Base-by-base conservation (phyloP, 768 basidiomycete genomes). In the Agrocybe chaxingu region DNA sequence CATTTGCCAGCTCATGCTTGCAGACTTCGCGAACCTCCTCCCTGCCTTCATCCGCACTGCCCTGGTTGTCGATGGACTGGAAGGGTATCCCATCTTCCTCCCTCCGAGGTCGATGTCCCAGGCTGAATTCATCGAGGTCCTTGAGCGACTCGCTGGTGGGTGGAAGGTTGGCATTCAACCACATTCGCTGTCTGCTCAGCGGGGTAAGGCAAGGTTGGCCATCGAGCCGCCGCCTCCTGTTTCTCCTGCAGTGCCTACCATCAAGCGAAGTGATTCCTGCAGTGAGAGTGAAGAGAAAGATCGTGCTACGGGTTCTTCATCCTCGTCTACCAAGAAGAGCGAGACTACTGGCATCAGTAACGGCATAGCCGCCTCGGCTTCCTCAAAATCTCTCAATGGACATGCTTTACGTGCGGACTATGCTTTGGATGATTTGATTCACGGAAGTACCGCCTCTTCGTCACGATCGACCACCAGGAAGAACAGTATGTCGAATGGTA, bases 71-170 rank as follows among this genome's bases (percentile, higher is more conserved):
- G 89, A 93, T 52, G 85, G 87, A 2, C 75, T 93, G 36, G 92
- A 93, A 63, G 91, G 92, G 0, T 92, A 90, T 66, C 92, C 92
- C 7, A 77, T 95, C 42, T 95, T 95, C 66, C 71, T 91, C 0
- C 89, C 90, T 7, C 89, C 92, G 10, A 75, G 92, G 31, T 91
- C 89, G 9, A 90, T 93, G 86, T 84, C 87, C 0, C 92, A 95
- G 61, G 90, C 90, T 8, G 91, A 94, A 68, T 93, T 92, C 57
- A 72, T 91, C 51, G 92, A 95, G 66, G 75, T 90, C 7, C 73
- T 93, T 50, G 91, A 93, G 58, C 80, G 92, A 8, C 80, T 95
- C 38, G 84, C 88, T 0, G 68, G 76, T 7, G 85, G 89, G 0
- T 95, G 92, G 92, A 76, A 67, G 50, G 72, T 72, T 16, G 90